phyloP scores from a whole-genome alignment of 2,329 filamentous ascomycete genomes.

The Sporothrix euskadiensis region DNA sequence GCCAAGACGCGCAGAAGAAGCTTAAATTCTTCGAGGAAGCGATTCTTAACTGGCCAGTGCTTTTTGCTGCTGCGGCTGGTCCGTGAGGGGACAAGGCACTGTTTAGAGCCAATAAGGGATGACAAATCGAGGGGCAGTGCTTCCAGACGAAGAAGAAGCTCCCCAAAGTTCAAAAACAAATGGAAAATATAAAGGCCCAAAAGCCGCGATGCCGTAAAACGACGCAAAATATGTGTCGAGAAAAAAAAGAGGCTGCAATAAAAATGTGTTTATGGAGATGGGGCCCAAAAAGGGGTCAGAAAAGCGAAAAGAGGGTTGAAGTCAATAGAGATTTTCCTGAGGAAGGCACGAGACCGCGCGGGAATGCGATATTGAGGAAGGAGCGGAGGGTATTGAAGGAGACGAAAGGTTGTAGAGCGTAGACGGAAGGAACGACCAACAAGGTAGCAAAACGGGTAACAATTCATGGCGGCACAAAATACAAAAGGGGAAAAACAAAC shows the following conservation, averaged over 20 bases:
- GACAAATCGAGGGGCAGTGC: neutral
- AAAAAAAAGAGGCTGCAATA: neutral
- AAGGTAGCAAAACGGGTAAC: too few relatives aligned
- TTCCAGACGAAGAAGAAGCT: neutral
- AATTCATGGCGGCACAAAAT: too few relatives aligned
- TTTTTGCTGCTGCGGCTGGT: conserved; percentile 3
- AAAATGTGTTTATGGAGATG: neutral
- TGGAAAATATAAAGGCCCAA: neutral
- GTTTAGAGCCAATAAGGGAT: too few relatives aligned
- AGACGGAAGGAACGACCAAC: neutral
- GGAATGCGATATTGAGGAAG: neutral
- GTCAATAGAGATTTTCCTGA: neutral
- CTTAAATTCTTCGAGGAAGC: conserved; percentile 3
- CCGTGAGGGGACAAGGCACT: neutral
- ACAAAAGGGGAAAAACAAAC: too few relatives aligned
- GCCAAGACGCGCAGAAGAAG: conserved; percentile 21
- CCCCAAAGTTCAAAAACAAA: neutral
- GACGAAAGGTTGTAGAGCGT: neutral
- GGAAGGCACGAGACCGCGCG: neutral
- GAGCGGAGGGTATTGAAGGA: neutral
- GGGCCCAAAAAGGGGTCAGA: neutral
- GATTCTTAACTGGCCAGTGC: conserved; percentile 3
- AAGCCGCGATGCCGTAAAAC: neutral
- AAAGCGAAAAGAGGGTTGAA: neutral
- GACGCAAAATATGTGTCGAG: neutral